A percentile compares a stretch with the other conserved stretches of the same genome.
Conservation (phyloP, 2,329 filamentous ascomycete species). For the Fusarium udum region DNA sequence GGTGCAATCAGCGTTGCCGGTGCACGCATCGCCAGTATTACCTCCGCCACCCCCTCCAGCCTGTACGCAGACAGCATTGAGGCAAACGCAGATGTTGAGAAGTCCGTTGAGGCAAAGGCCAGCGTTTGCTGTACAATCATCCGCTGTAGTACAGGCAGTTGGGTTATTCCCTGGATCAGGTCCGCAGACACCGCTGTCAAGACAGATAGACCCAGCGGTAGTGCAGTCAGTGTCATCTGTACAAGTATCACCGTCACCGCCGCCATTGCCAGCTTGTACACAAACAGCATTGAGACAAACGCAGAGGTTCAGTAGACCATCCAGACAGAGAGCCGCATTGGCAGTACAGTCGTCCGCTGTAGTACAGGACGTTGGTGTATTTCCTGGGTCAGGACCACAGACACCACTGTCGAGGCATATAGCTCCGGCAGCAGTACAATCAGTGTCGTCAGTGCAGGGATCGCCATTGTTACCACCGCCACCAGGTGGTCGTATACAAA, state of each 20-base stretch:
- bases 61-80: neutral
- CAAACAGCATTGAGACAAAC: neutral
- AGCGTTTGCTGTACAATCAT: neutral
- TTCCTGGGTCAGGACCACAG: neutral
- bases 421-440: no score
- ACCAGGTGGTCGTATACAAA: neutral
- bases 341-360: neutral
- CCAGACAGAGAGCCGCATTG: neutral
- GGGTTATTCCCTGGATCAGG: neutral
- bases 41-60: neutral
- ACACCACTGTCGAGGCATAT: neutral
- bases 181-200: neutral
- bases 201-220: accelerated
- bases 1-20: neutral
- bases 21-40: neutral
- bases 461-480: neutral
- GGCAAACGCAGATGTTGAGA: neutral
- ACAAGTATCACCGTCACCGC: neutral
- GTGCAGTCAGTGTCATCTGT: neutral
- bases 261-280: neutral
- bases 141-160: neutral
- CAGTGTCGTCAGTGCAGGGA: neutral
- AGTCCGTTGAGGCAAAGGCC: neutral
- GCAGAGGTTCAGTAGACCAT: neutral
- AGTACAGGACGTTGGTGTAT: neutral